Evolutionary conservation across 75 land plant species (phyloP).

Genomic region (Cupressus sempervirens): DNA sequence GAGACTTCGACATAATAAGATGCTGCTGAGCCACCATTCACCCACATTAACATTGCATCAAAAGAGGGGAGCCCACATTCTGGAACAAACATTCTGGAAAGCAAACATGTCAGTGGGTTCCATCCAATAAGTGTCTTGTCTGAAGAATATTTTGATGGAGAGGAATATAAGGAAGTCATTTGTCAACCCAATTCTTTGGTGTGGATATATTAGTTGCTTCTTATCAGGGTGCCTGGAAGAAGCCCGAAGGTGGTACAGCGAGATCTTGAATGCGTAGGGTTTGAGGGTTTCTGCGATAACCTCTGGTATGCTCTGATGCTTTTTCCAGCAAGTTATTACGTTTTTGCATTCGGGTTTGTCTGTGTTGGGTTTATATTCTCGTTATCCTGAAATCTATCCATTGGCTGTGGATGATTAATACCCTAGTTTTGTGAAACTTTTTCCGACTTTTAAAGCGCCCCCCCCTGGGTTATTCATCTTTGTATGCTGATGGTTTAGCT

Average conservation of each 20-base stretch:
- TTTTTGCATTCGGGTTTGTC: conserved; percentile 1
- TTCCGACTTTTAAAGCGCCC: neutral
- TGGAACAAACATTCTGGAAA: neutral
- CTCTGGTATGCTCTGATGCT: neutral
- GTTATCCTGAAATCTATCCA: neutral
- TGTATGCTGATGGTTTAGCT: neutral
- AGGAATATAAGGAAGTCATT: neutral
- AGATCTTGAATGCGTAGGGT: neutral
- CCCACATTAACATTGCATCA: neutral
- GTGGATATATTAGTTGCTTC: neutral
- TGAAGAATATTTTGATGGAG: neutral
- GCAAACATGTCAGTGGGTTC: conserved; percentile 3
- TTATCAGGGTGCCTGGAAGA: neutral
- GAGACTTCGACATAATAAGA: neutral
- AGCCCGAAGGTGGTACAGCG: neutral
- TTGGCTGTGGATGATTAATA: neutral
- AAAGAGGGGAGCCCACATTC: conserved; percentile 8
- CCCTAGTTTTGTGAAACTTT: neutral
- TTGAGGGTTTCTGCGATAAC: neutral
- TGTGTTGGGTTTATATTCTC: neutral
- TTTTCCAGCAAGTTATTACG: neutral
- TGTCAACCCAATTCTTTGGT: conserved; percentile 1
- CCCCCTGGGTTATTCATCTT: neutral
- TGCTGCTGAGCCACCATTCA: neutral
- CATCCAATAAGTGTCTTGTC: neutral